Evolutionary conservation across 1,284 basidiomycete species (phyloP).

Genomic region (Rhizoctonia solani): DNA sequence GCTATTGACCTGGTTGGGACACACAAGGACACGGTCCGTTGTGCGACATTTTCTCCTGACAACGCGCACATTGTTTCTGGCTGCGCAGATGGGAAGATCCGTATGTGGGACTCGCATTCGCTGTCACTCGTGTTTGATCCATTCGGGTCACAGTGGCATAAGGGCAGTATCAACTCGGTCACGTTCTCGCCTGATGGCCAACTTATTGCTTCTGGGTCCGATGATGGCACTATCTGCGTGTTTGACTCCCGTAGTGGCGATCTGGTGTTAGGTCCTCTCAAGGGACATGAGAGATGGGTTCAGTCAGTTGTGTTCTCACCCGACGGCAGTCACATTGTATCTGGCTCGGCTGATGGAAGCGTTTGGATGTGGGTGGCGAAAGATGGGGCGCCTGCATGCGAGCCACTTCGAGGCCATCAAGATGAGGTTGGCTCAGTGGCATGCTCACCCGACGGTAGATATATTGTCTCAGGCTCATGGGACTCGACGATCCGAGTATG

Average conservation of each 20-base stretch:
- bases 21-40: background rate
- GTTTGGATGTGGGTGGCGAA: no score
- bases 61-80: background rate
- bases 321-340: no score
- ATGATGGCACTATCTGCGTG: background rate
- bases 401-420: no score
- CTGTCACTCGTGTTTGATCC: background rate
- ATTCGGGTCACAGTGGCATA: background rate
- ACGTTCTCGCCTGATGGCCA: background rate
- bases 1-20: background rate
- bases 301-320: no score
- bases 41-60: background rate
- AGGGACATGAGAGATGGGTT: background rate
- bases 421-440: no score
- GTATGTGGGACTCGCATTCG: background rate
- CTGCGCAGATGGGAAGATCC: background rate
- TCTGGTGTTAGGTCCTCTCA: no score
- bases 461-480: no score
- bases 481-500: no score
- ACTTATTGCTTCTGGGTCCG: background rate
- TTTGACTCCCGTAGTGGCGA: conserved; percentile 2
- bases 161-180: background rate
- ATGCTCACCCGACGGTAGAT: no score
- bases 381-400: no score
- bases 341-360: no score